phyloP scores from a whole-genome alignment of 169 alveolate genomes.

The Eimeria brunetti region DNA sequence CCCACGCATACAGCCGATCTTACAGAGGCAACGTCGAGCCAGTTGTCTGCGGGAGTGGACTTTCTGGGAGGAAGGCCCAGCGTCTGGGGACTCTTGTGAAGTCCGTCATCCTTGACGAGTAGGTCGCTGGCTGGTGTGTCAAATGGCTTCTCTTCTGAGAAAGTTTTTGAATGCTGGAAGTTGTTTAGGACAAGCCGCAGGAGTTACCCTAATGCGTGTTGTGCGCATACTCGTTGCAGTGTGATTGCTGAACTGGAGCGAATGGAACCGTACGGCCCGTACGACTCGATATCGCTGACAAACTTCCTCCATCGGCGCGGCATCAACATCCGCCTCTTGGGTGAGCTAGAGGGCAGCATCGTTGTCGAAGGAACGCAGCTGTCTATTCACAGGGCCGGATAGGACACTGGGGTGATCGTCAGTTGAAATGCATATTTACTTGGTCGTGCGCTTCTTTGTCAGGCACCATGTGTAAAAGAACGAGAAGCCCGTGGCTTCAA shows the following conservation, averaged over 20 bases:
- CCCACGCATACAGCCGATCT: conserved; percentile 30
- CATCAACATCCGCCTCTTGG: conserved; percentile 72
- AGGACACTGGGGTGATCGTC: neutral
- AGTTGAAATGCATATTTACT: neutral
- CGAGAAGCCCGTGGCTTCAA: conserved; percentile 72
- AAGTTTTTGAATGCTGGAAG: neutral
- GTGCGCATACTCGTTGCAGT: conserved; percentile 10
- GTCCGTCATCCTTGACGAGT: conserved; percentile 65
- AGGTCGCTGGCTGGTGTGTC: neutral
- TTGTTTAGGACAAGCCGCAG: neutral
- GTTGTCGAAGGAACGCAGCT: neutral
- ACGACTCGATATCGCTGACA: conserved; percentile 70
- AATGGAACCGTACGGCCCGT: conserved; percentile 67
- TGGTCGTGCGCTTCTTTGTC: neutral
- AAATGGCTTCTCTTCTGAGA: no score
- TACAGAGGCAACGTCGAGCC: conserved; percentile 60
- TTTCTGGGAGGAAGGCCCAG: conserved; percentile 52
- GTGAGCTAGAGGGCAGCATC: conserved; percentile 13
- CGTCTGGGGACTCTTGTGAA: conserved; percentile 56
- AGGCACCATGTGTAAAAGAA: conserved; percentile 69
- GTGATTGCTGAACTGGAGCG: conserved; percentile 70
- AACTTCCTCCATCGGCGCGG: conserved; percentile 66
- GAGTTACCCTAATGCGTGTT: neutral
- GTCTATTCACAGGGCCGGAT: neutral
- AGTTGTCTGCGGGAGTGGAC: conserved; percentile 27